Conservation (phyloP, 1,284 basidiomycete genomes). For the Cutaneotrichosporon sp. region DNA sequence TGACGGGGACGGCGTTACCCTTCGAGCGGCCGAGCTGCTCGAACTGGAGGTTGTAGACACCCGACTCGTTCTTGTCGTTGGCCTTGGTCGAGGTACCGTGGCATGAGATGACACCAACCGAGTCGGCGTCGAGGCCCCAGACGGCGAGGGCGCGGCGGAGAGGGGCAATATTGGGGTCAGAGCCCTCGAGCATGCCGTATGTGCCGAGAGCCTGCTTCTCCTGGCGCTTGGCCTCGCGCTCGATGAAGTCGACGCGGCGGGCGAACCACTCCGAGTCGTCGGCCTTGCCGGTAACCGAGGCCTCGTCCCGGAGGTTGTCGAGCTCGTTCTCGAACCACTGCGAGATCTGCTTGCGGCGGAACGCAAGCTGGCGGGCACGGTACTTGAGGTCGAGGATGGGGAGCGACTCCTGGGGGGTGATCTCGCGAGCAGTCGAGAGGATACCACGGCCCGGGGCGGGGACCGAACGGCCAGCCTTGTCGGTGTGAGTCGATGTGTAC, state of each 20-base stretch:
- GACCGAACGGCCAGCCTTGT: constrained; percentile 92
- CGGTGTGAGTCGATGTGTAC: constrained; percentile 95
- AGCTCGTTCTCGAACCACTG: constrained; percentile 92
- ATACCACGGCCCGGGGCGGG: constrained; percentile 91
- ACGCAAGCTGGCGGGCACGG: constrained; percentile 82
- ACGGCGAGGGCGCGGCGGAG: constrained; percentile 92
- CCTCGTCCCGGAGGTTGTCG: constrained; percentile 73
- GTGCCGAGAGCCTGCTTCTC: constrained; percentile 85
- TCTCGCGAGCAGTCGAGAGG: constrained; percentile 77
- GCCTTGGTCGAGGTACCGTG: constrained; percentile 90
- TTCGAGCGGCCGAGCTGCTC: constrained; percentile 79
- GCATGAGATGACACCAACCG: constrained; percentile 63
- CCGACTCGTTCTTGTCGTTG: constrained; percentile 97
- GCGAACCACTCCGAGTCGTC: constrained; percentile 70
- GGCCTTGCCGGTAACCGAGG: constrained; percentile 58
- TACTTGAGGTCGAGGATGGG: constrained; percentile 80
- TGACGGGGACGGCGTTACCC: constrained; percentile 92
- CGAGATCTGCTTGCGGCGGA: constrained; percentile 88
- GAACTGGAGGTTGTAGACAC: constrained; percentile 95
- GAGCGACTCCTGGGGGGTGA: constrained; percentile 65
- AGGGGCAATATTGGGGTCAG: constrained; percentile 79
- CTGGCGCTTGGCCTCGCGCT: constrained; percentile 82
- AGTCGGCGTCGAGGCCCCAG: constrained; percentile 91
- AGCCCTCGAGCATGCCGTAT: constrained; percentile 92
- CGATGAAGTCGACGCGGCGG: constrained; percentile 73